phyloP scores from a whole-genome alignment of 352 stramenopile genomes.

The Pythium rishiriense region DNA sequence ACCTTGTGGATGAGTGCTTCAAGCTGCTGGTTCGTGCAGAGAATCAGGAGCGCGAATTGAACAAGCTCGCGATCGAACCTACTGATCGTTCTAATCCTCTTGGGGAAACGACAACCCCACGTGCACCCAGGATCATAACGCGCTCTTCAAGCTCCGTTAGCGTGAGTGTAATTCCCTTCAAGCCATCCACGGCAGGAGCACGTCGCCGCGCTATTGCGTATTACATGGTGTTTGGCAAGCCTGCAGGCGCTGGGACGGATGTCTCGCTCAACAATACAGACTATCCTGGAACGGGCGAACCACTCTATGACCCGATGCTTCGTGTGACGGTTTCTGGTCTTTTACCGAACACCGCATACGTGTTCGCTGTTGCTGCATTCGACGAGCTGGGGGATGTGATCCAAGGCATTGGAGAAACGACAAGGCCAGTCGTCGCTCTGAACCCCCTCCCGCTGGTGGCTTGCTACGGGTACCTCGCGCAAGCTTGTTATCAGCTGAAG shows the following conservation, averaged over 20 bases:
- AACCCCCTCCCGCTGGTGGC: conserved; percentile 63
- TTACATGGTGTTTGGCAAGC: conserved; percentile 83
- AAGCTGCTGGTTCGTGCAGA: conserved; percentile 43
- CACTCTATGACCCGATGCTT: conserved; percentile 33
- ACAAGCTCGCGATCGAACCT: conserved; percentile 2
- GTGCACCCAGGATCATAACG: conserved; percentile 48
- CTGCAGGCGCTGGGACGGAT: conserved; percentile 61
- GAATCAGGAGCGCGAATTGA: conserved; percentile 43
- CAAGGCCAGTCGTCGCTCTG: conserved; percentile 54
- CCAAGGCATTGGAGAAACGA: conserved; percentile 64
- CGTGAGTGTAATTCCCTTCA: conserved; percentile 45
- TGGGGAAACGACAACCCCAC: conserved; percentile 25
- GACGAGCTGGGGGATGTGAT: conserved; percentile 66
- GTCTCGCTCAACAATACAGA: conserved; percentile 78
- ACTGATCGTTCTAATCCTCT: background rate
- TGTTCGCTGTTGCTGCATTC: conserved; percentile 83
- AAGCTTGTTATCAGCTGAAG: conserved; percentile 42
- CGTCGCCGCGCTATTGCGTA: conserved; percentile 45
- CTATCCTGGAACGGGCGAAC: conserved; percentile 57
- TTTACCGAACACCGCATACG: conserved; percentile 71
- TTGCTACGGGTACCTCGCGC: conserved; percentile 75
- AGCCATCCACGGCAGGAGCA: conserved; percentile 27
- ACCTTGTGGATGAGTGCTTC: conserved; percentile 41
- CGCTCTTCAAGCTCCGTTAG: conserved; percentile 57
- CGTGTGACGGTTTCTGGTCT: conserved; percentile 53